phyloP scores from a whole-genome alignment of 352 stramenopile species.

The Elongisporangium undulatum region DNA sequence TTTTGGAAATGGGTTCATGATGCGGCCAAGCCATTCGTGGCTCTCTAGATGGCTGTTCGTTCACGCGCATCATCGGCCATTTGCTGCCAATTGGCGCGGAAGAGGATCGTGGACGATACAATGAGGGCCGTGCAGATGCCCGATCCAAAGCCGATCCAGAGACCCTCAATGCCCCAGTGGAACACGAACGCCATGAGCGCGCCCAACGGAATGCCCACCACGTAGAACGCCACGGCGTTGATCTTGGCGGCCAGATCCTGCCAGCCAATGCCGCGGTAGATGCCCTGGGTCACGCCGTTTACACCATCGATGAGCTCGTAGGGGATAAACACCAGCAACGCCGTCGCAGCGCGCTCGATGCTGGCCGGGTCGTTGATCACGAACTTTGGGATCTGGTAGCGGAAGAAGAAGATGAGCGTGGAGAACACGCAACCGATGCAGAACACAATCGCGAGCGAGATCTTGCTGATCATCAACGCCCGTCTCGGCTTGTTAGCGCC shows the following conservation, averaged over 20 bases:
- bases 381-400: conserved; percentile 39
- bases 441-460: conserved; percentile 40
- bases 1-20: neutral
- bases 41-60: conserved; percentile 4
- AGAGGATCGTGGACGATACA: conserved; percentile 39
- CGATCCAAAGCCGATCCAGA: conserved; percentile 76
- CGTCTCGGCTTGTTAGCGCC: conserved; percentile 70
- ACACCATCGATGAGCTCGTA: conserved; percentile 77
- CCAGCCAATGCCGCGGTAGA: conserved; percentile 66
- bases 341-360: conserved; percentile 37
- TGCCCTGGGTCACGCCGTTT: conserved; percentile 71
- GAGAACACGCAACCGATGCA: conserved; percentile 33
- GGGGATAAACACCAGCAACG: conserved; percentile 59
- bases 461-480: conserved; percentile 46
- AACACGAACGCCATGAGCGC: conserved; percentile 56
- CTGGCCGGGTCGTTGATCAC: conserved; percentile 49
- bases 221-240: conserved; percentile 79
- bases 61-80: conserved; percentile 44
- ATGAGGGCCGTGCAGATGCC: conserved; percentile 36
- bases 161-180: conserved; percentile 45
- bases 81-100: conserved; percentile 55
- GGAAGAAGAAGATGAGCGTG: conserved; percentile 30
- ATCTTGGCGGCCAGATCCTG: conserved; percentile 68
- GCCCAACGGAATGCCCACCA: conserved; percentile 66
- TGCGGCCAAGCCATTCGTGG: no score